A percentile compares a stretch with the other conserved stretches of the same genome.
These are phyloP conservation scores for Austroboletus festivus DNA, from an alignment of 768 basidiomycete genomes.

Conservation along the genomic window DNA sequence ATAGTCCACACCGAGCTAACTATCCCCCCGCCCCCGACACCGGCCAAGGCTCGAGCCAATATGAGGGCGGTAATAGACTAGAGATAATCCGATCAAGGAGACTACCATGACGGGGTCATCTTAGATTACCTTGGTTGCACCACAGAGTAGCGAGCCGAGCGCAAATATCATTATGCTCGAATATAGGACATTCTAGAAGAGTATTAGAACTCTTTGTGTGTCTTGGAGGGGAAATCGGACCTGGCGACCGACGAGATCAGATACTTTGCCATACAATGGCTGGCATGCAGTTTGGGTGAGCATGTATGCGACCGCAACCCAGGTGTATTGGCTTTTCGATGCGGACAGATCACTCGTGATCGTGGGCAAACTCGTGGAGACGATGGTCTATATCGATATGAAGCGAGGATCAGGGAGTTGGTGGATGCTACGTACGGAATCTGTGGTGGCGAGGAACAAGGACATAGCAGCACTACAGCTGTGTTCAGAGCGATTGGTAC, in stretches of 20 bases:
- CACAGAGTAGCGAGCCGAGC: slow-evolving; percentile 77
- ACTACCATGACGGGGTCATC: slow-evolving; percentile 14
- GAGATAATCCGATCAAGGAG: slow-evolving; percentile 17
- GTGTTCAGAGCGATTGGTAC: slow-evolving; percentile 11
- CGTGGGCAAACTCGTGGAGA: slow-evolving; percentile 81
- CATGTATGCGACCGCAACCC: slow-evolving; percentile 85
- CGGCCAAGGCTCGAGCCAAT: slow-evolving; percentile 60
- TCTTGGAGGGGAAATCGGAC: slow-evolving; percentile 37
- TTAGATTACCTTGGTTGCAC: slow-evolving; percentile 57
- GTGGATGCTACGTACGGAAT: slow-evolving; percentile 53
- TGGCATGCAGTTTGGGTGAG: slow-evolving; percentile 84
- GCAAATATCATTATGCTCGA: slow-evolving; percentile 73
- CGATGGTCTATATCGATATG: slow-evolving; percentile 48
- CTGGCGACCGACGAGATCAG: slow-evolving; percentile 78
- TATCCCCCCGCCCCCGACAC: slow-evolving; percentile 85
- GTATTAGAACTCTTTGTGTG: slow-evolving; percentile 3
- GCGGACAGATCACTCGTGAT: slow-evolving; percentile 69
- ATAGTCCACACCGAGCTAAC: slow-evolving; percentile 85
- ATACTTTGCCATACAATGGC: slow-evolving; percentile 76
- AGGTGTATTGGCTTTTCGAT: slow-evolving; percentile 72
- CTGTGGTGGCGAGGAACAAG: slow-evolving; percentile 83
- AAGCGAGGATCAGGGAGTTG: slow-evolving; percentile 1
- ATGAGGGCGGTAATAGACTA: slow-evolving; percentile 59
- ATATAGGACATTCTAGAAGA: slow-evolving; percentile 59
- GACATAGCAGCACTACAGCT: slow-evolving; percentile 66